A percentile compares a stretch with the other conserved stretches of the same genome.
Conservation (phyloP, 257 asterid species). For the Solanum gracilifrons region DNA sequence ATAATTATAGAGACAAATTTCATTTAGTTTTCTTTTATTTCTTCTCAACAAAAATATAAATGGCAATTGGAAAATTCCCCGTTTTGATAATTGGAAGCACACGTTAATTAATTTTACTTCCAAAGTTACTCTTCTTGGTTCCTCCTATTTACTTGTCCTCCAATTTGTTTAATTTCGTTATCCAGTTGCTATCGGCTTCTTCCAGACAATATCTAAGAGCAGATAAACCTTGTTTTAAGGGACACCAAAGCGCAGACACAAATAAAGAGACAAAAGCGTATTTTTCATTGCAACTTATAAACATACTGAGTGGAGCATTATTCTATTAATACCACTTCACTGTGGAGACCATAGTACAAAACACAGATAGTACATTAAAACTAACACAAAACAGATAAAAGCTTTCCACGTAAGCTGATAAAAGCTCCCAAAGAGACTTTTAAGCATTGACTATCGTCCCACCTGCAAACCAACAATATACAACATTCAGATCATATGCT, state of each 20-base stretch:
- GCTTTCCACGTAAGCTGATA: neutral
- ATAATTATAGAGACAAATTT: neutral
- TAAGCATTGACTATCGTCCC: slow-evolving; percentile 48
- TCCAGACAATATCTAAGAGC: neutral
- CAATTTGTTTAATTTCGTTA: neutral
- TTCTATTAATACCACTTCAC: neutral
- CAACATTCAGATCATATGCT: neutral
- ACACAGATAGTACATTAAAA: neutral
- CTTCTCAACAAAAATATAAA: neutral
- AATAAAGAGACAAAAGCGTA: neutral
- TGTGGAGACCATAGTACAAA: neutral
- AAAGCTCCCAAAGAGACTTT: neutral
- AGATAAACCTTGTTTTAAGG: neutral
- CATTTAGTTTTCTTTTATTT: too few species aligned
- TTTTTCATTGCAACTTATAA: neutral
- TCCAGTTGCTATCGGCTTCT: neutral
- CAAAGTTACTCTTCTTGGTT: neutral
- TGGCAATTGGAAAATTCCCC: neutral
- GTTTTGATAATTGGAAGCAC: neutral
- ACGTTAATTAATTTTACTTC: neutral
- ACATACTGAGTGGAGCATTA: neutral
- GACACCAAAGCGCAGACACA: neutral
- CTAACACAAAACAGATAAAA: neutral
- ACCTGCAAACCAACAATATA: slow-evolving; percentile 8
- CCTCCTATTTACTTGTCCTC: neutral